Evolutionary conservation across 73 alveolate genomes (phyloP).

Genomic region (Uronychia binucleata): DNA sequence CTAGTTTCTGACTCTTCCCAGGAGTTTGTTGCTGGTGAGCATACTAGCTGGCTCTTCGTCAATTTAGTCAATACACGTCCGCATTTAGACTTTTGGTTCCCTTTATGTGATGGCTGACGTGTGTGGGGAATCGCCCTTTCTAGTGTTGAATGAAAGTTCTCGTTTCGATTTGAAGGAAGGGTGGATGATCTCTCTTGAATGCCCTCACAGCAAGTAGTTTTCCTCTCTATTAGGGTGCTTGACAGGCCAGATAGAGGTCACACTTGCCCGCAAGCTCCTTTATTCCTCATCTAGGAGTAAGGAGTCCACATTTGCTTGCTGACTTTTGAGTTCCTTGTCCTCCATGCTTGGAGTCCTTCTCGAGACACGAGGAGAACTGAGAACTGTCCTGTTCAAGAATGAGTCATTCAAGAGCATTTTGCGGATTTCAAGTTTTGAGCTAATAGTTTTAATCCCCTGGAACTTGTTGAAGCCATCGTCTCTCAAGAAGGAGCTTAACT

Average conservation of each 20-base stretch:
- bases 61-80: background rate
- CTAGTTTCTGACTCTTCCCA: background rate
- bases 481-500: background rate
- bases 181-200: background rate
- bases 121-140: too few relatives aligned
- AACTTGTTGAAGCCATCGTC: background rate
- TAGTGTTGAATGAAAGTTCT: too few relatives aligned
- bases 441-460: background rate
- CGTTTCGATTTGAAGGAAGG: background rate
- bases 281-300: too few relatives aligned
- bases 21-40: background rate
- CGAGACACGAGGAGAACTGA: background rate
- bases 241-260: slow-evolving; percentile 2
- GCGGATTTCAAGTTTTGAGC: background rate
- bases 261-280: background rate
- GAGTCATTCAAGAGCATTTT: background rate
- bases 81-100: background rate
- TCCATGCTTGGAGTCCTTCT: background rate
- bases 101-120: too few relatives aligned
- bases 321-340: background rate
- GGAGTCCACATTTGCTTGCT: background rate
- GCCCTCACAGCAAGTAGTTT: background rate
- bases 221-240: background rate
- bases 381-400: background rate
- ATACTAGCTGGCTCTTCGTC: background rate